Base-by-base conservation (phyloP, 2,329 filamentous ascomycete species). In the Arthrobotrys entomopaga region DNA sequence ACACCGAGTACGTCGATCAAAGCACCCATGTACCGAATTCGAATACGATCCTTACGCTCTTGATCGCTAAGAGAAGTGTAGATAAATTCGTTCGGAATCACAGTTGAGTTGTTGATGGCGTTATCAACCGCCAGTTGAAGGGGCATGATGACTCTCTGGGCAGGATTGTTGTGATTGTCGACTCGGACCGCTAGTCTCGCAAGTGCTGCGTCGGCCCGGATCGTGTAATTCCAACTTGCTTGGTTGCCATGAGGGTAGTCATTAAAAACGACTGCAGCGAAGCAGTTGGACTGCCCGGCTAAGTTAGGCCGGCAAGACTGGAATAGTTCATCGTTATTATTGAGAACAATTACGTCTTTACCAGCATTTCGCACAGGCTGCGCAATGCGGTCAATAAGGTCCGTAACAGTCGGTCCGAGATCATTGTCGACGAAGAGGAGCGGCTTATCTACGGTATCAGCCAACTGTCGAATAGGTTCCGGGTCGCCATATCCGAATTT, bases 211-310 rank as follows among this genome's bases (percentile, higher is more conserved):
- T 97, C 93, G 1, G 88, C 88, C 66, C 91, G 85, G 24, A 97
- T 84, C 0, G 91, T 93, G 80, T 97, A 97, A 81, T 95, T 96
- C 93, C 93, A 97, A 50, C 86, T 58, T 1, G 86, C 86, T 5
- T 85, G 86, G 0, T 80, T 76, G 8, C 91, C 91, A 0, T 82
- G 85, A 0, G 92, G 91, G 3, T 91, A 96, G 0, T 89, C 89
- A 63, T 88, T 84, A 82, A 96, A 94, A 3, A 90, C 87, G 0
- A 90, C 86, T 7, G 90, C 92, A 16, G 87, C 90, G 79, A 89
- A 93, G 81, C 91, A 95, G 0, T 81, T 83, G 11, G 90, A 90
- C 0, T 90, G 88, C 16, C 91, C 91, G 42, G 87, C 83, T 58
- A 91, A 82, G 43, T 84, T 86, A 77, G 86, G 89, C 26, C 85